Base-by-base conservation (phyloP, 345 rosid species). In the Salix caprea region DNA sequence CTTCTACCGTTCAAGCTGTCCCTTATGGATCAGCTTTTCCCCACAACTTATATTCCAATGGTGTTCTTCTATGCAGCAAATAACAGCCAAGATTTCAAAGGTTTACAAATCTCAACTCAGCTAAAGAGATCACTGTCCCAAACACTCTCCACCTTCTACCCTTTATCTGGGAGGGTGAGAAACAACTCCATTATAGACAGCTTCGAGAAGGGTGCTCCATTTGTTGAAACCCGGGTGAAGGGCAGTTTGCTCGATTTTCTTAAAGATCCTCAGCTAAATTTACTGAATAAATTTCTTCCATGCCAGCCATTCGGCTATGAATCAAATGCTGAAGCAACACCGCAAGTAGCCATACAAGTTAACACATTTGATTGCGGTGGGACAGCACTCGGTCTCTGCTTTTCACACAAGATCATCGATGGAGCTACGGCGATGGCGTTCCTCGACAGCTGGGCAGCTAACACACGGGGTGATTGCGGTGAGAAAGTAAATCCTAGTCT, bases 121-220 rank as follows among this genome's bases (percentile, higher is more conserved):
- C 78, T 75, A 10, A 75, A 67, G 36, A 24, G 24, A 19, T 75
- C 72, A 21, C 78, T 75, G 14, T 54, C 72, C n/a, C 30, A 75
- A 19, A 67, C 71, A 6, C 72, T 75, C 0, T 23, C 26, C 19
- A 2, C 50, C 65, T 75, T 67, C 21, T 75, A 75, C 34, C 65
- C 71, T 8, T 16, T 75, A 1, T 32, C 65, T 1, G 78, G 72
- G 4, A 75, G 78, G 72, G 34, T 66, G 13, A 67, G 13, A 37
- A 71, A 50, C 44, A 66, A 50, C 34, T 15, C 52, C 0, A 2
- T 19, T 5, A 21, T 75, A 19, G 65, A 75, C 6, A 65, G 8
- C 64, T 75, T 39, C 28, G 48, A 67, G 19, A 67, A 69, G 58
- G 79, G 74, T 23, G 73, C 28, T 19, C 52, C 79, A 13, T 69